Evolutionary conservation across 2,329 filamentous ascomycete genomes (phyloP), one percentile per base, ranked within the genome.

Genomic region (Fulvia fulva): DNA sequence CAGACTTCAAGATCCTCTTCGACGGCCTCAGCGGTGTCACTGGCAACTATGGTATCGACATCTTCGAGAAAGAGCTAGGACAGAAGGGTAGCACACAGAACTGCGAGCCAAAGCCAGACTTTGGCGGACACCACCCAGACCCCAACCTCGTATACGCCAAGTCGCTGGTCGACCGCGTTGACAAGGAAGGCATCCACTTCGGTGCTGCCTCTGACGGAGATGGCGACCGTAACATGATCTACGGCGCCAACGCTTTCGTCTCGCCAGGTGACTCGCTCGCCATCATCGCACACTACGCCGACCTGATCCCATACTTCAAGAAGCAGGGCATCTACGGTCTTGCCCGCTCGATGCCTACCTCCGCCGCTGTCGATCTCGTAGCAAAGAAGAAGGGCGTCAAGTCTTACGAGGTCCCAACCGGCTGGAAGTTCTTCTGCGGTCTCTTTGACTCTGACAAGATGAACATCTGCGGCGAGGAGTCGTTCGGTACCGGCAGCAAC

Each of bases 211-310:
- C 90, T 64, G 94, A 99, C 68, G 94, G 94, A 68, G 94, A 99
- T 70, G 94, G 94, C 70, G 94, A 99, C 81, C 90, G 94, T 69
- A 99, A 99, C 86, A 99, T 99, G 94, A 99, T 99, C 73, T 99
- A 99, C 78, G 94, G 94, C 63, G 92, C 93, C 66, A 93, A 95
- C 71, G 87, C 89, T 46, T 99, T 99, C 72, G 94, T 99, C 62
- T 97, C 93, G 7, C 94, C 94, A 7, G 94, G 94, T 72, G 94
- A 99, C 81, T 96, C 91, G 71, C 82, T 99, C 70, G 94, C 94
- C 71, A 99, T 99, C 74, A 99, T 99, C 72, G 91, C 94, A 51
- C 94, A 99, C 81, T 88, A 99, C 75, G 91, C 94, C 67, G 85
- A 96, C 69, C 85, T 96, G 60, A 99, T 99, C 70, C 94, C 94